These are phyloP conservation scores for Ophiosphaerella herpotricha DNA, from an alignment of 2,329 filamentous ascomycete genomes.

Conservation along the genomic window DNA sequence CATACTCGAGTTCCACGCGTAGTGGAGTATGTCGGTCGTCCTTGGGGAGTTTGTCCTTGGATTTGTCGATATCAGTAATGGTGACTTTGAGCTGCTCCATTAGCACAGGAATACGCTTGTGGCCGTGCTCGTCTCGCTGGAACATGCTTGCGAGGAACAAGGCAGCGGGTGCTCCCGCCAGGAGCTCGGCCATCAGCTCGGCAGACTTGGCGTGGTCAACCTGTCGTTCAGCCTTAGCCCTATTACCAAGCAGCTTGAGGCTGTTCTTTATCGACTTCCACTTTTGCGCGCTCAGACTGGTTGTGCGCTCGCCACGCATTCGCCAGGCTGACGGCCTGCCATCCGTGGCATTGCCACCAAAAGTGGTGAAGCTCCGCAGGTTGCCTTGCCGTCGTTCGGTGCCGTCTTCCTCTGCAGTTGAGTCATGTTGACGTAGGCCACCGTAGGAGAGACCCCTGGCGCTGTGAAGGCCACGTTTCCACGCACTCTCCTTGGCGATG, in stretches of 20 bases:
- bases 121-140: conserved; percentile 93
- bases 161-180: conserved; percentile 89
- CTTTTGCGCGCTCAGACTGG: conserved; percentile 67
- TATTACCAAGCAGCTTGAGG: conserved; percentile 74
- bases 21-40: conserved; percentile 78
- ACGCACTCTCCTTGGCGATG: conserved; percentile 51
- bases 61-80: conserved; percentile 74
- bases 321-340: conserved; percentile 50
- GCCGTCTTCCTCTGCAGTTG: conserved; percentile 36
- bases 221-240: conserved; percentile 79
- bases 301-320: conserved; percentile 52
- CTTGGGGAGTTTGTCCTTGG: conserved; percentile 20
- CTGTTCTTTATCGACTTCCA: conserved; percentile 95
- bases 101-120: conserved; percentile 91
- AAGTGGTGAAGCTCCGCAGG: conserved; percentile 54
- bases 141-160: conserved; percentile 97
- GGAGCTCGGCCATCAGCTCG: conserved; percentile 91
- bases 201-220: conserved; percentile 95
- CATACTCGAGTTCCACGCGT: conserved; percentile 92
- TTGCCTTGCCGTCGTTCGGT: conserved; percentile 49
- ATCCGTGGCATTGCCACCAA: conserved; percentile 43
- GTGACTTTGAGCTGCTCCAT: conserved; percentile 91
- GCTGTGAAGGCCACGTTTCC: conserved; percentile 53
- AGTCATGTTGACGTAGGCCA: conserved; percentile 41
- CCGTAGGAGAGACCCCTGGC: conserved; percentile 54